Evolutionary conservation across 23 red algal genomes (phyloP).

Genomic region (Gracilaria gracilis): DNA sequence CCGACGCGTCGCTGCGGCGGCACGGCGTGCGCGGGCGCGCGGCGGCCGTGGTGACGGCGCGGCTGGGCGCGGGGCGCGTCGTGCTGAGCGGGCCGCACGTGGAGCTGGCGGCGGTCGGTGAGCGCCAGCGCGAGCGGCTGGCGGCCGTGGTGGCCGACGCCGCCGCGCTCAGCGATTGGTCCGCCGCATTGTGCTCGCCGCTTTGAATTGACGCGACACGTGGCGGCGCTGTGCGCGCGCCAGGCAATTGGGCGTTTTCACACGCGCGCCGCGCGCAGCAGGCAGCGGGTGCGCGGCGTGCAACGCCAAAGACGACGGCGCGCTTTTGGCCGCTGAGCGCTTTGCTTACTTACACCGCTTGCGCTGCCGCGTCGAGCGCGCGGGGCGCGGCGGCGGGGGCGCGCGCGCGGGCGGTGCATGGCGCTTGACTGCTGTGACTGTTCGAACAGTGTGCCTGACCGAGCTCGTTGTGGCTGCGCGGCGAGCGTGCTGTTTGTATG

Average conservation of each 20-base stretch:
- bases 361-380: not conserved
- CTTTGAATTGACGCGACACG: not conserved
- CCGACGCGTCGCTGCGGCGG: too few relatives aligned
- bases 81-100: constrained; percentile 24
- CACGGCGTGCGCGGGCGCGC: not conserved
- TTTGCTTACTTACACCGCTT: not conserved
- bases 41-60: constrained; percentile 24
- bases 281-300: too few relatives aligned
- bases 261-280: too few relatives aligned
- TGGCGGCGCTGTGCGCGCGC: not conserved
- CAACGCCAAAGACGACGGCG: too few relatives aligned
- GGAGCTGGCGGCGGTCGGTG: not conserved
- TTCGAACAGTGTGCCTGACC: not conserved
- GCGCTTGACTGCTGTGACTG: not conserved
- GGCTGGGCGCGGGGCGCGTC: not conserved
- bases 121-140: not conserved
- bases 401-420: too few relatives aligned
- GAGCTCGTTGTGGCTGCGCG: not conserved
- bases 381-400: too few relatives aligned
- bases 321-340: not conserved
- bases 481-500: not conserved
- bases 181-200: too few relatives aligned
- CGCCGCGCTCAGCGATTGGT: not conserved
- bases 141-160: not conserved
- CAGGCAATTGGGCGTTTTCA: too few relatives aligned